These are phyloP conservation scores for Penicillium corylophilum DNA, from an alignment of 2,329 filamentous ascomycete genomes.

Conservation along the genomic window DNA sequence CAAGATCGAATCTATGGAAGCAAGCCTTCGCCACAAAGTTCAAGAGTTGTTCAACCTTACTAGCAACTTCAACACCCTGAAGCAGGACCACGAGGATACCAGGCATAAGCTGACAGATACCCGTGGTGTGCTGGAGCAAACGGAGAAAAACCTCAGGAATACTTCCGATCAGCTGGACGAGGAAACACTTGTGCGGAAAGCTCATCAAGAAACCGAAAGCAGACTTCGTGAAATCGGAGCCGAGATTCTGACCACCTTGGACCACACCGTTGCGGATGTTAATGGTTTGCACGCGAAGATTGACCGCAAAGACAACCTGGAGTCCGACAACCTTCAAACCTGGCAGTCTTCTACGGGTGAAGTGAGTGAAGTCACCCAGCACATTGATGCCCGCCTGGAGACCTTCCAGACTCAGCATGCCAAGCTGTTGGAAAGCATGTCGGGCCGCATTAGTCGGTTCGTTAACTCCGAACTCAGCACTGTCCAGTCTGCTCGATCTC, in stretches of 20 bases:
- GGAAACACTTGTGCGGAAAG: slow-evolving; percentile 75
- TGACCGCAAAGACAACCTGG: slow-evolving; percentile 78
- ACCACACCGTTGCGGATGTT: slow-evolving; percentile 76
- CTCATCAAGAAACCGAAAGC: slow-evolving; percentile 81
- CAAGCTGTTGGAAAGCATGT: slow-evolving; percentile 65
- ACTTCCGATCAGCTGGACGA: slow-evolving; percentile 76
- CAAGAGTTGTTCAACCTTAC: slow-evolving; percentile 87
- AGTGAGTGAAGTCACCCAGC: slow-evolving; percentile 71
- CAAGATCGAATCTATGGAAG: slow-evolving; percentile 88
- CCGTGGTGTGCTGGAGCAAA: slow-evolving; percentile 78
- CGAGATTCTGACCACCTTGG: slow-evolving; percentile 74
- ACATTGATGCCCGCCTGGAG: slow-evolving; percentile 73
- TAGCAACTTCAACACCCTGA: slow-evolving; percentile 81
- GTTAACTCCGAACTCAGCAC: slow-evolving; percentile 72
- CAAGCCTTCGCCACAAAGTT: slow-evolving; percentile 85
- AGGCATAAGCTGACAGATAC: slow-evolving; percentile 72
- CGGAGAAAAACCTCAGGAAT: slow-evolving; percentile 75
- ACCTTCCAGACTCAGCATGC: slow-evolving; percentile 72
- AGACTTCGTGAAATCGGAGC: slow-evolving; percentile 71
- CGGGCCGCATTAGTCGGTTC: slow-evolving; percentile 71
- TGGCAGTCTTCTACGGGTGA: slow-evolving; percentile 77
- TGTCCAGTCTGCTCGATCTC: slow-evolving; percentile 66
- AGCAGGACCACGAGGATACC: slow-evolving; percentile 83
- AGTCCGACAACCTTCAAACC: slow-evolving; percentile 71
- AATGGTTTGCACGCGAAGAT: slow-evolving; percentile 82